These are phyloP conservation scores for Eucalyptus pauciflora DNA, from an alignment of 345 rosid species.

Conservation along the genomic window DNA sequence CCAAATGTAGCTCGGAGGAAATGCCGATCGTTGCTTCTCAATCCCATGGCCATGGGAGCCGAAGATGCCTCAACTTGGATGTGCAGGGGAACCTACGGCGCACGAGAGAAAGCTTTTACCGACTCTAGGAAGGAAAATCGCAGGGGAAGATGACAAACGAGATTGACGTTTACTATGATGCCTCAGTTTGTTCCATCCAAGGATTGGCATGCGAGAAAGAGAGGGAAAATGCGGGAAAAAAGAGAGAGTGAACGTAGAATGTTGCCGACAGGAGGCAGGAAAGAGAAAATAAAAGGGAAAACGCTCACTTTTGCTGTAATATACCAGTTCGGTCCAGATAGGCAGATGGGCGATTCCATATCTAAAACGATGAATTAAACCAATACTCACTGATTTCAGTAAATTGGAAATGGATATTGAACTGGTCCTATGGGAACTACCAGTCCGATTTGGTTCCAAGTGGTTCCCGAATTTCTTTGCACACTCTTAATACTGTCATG, in stretches of 20 bases:
- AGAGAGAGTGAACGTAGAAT: neutral
- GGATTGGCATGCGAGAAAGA: neutral
- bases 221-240: neutral
- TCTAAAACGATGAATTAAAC: accelerated
- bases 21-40: neutral
- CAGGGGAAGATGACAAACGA: neutral
- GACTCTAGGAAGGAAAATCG: neutral
- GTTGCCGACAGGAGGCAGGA: neutral
- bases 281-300: neutral
- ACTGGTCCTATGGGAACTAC: neutral
- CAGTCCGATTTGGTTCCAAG: accelerated
- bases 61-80: neutral
- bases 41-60: neutral
- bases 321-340: accelerated
- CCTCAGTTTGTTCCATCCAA: neutral
- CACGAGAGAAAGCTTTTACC: neutral
- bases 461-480: neutral
- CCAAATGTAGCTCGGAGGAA: neutral
- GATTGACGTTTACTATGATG: neutral
- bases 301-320: neutral
- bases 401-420: accelerated
- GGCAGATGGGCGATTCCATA: accelerated
- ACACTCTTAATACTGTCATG: accelerated
- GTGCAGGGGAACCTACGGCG: neutral
- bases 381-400: too few relatives aligned